Conservation (phyloP, 441 rosid species). For the Gossypium davidsonii region DNA sequence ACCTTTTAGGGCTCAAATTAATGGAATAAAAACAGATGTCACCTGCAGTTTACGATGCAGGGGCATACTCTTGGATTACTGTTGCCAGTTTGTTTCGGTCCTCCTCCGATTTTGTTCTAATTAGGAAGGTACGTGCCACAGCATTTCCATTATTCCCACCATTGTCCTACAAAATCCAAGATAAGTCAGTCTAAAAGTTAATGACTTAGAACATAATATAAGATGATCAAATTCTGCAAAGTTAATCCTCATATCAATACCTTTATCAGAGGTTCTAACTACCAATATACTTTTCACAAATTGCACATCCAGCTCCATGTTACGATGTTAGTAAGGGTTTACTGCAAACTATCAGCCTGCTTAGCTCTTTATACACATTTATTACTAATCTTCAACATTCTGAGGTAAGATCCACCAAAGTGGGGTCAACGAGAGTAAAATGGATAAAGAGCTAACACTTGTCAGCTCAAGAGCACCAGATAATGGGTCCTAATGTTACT, state of each 20-base stretch:
- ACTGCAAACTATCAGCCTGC: neutral
- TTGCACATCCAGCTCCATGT: neutral
- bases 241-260: neutral
- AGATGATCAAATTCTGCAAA: neutral
- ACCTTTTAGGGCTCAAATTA: neutral
- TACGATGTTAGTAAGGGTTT: neutral
- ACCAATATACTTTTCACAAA: neutral
- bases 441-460: neutral
- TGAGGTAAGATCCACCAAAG: neutral
- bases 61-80: conserved; percentile 76
- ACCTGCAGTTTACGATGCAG: conserved; percentile 41
- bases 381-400: neutral
- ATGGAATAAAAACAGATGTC: neutral
- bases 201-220: neutral
- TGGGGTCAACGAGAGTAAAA: neutral
- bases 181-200: neutral
- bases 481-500: neutral
- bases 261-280: neutral
- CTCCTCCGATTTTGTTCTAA: conserved; percentile 63
- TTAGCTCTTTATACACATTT: neutral
- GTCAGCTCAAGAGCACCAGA: neutral
- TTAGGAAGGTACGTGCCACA: conserved; percentile 66
- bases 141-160: conserved; percentile 35
- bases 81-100: conserved; percentile 67
- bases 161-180: conserved; percentile 42